phyloP scores from a whole-genome alignment of 2,329 filamentous ascomycete genomes.

The Sclerotiophoma versabilis region DNA sequence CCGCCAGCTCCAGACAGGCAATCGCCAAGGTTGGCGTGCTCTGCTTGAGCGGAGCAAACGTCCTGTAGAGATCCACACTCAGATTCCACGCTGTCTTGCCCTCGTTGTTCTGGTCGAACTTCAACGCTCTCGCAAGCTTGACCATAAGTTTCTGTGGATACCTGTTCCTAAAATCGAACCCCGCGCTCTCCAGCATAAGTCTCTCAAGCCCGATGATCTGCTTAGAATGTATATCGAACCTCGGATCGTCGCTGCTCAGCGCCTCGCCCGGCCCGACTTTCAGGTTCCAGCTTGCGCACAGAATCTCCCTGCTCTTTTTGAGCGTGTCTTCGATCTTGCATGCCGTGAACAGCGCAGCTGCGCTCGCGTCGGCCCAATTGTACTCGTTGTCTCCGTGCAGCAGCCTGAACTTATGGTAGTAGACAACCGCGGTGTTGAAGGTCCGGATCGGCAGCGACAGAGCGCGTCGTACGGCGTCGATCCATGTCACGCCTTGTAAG shows the following conservation, averaged over 20 bases:
- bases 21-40: constrained; percentile 85
- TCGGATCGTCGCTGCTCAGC: constrained; percentile 79
- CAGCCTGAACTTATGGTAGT: constrained; percentile 93
- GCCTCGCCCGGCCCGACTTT: constrained; percentile 73
- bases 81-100: constrained; percentile 78
- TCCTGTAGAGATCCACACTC: constrained; percentile 89
- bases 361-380: constrained; percentile 81
- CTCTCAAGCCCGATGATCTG: constrained; percentile 89
- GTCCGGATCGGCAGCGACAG: constrained; percentile 87
- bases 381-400: constrained; percentile 86
- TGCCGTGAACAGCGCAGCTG: constrained; percentile 87
- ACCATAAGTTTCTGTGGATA: constrained; percentile 85
- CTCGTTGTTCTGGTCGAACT: constrained; percentile 62
- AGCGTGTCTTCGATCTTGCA: constrained; percentile 98
- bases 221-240: constrained; percentile 80
- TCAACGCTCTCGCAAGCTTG: constrained; percentile 73
- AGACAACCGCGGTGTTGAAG: constrained; percentile 88
- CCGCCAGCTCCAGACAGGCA: constrained; percentile 80
- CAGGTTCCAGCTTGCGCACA: constrained; percentile 88
- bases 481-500: constrained; percentile 85
- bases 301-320: constrained; percentile 93
- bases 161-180: constrained; percentile 91
- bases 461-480: constrained; percentile 81
- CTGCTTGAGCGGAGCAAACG: constrained; percentile 90
- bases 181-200: constrained; percentile 88